Conservation (phyloP, 352 stramenopile species). For the Elongisporangium prolatum region DNA sequence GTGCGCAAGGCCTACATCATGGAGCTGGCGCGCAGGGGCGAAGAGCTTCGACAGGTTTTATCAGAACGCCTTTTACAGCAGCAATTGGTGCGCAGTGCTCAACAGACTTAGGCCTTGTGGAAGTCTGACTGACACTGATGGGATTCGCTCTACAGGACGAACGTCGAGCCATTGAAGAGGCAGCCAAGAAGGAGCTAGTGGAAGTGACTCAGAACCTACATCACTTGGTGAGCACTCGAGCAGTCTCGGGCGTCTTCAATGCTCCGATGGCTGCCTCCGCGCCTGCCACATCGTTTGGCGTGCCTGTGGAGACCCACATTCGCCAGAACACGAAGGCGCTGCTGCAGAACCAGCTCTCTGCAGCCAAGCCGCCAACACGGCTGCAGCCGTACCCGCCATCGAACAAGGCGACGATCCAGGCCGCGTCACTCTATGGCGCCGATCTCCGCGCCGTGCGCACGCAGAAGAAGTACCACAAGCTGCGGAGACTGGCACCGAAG, state of each 20-base stretch:
- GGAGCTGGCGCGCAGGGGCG: slow-evolving; percentile 42
- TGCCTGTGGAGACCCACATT: slow-evolving; percentile 62
- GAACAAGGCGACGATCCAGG: slow-evolving; percentile 50
- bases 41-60: slow-evolving; percentile 41
- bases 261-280: slow-evolving; percentile 30
- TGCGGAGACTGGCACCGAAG: slow-evolving; percentile 28
- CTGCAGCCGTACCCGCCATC: slow-evolving; percentile 48
- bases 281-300: slow-evolving; percentile 40
- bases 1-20: slow-evolving; percentile 53
- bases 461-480: slow-evolving; percentile 64
- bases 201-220: slow-evolving; percentile 58
- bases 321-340: slow-evolving; percentile 41
- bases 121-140: neutral
- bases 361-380: slow-evolving; percentile 24
- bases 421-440: slow-evolving; percentile 30
- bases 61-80: slow-evolving; percentile 36
- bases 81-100: slow-evolving; percentile 15
- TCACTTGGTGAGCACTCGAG: slow-evolving; percentile 51
- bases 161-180: slow-evolving; percentile 21
- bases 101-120: too few relatives aligned
- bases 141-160: slow-evolving; percentile 18
- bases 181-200: slow-evolving; percentile 35
- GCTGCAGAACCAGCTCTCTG: slow-evolving; percentile 25
- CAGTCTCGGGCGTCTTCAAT: slow-evolving; percentile 59
- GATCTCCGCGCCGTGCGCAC: slow-evolving; percentile 37